A percentile compares a stretch with the other conserved stretches of the same genome.
Conservation (phyloP, 2,329 filamentous ascomycete species). For the Penicillium sp. region DNA sequence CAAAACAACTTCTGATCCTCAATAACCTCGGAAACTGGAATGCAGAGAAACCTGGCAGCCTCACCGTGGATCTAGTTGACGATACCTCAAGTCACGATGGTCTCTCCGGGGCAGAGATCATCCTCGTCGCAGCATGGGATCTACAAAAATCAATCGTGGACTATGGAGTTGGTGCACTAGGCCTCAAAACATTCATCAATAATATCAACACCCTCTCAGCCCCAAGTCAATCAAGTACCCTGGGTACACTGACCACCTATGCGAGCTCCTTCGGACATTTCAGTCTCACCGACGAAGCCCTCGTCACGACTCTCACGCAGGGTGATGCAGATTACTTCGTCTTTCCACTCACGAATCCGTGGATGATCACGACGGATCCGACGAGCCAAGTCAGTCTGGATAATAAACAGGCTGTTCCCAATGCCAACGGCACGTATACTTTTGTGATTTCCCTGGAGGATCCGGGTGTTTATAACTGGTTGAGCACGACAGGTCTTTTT, state of each 20-base stretch:
- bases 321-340: conserved; percentile 14
- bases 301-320: conserved; percentile 10
- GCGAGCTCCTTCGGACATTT: conserved; percentile 17
- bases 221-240: conserved; percentile 12
- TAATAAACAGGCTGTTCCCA: conserved; percentile 8
- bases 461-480: conserved; percentile 17
- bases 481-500: conserved; percentile 9
- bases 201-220: conserved; percentile 10
- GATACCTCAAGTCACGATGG: background rate
- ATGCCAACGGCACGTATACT: conserved; percentile 11
- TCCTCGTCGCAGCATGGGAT: conserved; percentile 4
- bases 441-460: conserved; percentile 15
- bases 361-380: conserved; percentile 12
- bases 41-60: conserved; percentile 12
- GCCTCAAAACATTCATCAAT: conserved; percentile 11
- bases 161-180: conserved; percentile 11
- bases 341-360: conserved; percentile 10
- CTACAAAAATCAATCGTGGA: conserved; percentile 15
- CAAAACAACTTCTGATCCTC: conserved; percentile 12
- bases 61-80: conserved; percentile 10
- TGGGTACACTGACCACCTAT: conserved; percentile 14
- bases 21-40: conserved; percentile 18
- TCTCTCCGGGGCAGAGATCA: conserved; percentile 4
- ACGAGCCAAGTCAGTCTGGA: conserved; percentile 11
- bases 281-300: conserved; percentile 9